These are phyloP conservation scores for Acrodontium crateriforme DNA, from an alignment of 2,329 filamentous ascomycete species.

Conservation along the genomic window DNA sequence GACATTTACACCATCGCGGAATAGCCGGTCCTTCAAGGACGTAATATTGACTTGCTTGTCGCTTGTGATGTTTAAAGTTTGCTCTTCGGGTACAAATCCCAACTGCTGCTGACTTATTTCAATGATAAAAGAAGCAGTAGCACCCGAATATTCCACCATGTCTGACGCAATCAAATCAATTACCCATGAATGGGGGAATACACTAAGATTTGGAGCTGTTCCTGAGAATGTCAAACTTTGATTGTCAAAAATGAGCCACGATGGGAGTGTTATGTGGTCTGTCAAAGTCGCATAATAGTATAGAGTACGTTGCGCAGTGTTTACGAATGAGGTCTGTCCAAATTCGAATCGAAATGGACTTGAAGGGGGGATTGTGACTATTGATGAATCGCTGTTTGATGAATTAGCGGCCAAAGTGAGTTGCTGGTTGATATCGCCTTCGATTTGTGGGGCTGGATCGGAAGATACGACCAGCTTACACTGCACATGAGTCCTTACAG, in stretches of 20 bases:
- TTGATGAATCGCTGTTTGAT: constrained; percentile 41
- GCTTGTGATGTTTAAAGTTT: constrained; percentile 27
- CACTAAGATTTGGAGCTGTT: constrained; percentile 49
- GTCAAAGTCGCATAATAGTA: constrained; percentile 63
- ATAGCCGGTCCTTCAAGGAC: constrained; percentile 20
- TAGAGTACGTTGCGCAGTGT: constrained; percentile 34
- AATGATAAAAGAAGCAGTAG: constrained; percentile 53
- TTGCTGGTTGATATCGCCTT: constrained; percentile 44
- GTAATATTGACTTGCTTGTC: constrained; percentile 21
- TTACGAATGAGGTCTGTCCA: constrained; percentile 44
- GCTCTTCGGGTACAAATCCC: constrained; percentile 43
- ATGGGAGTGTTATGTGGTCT: constrained; percentile 69
- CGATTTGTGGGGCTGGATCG: constrained; percentile 39
- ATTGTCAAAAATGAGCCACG: constrained; percentile 68
- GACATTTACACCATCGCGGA: constrained; percentile 28
- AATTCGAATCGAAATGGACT: constrained; percentile 30
- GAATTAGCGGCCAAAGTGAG: constrained; percentile 42
- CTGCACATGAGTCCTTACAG: constrained; percentile 49
- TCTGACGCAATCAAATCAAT: constrained; percentile 68
- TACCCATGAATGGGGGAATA: constrained; percentile 57
- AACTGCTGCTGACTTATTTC: constrained; percentile 59
- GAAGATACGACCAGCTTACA: constrained; percentile 59
- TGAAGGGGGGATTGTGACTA: constrained; percentile 31
- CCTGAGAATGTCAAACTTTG: constrained; percentile 54
- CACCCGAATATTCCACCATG: constrained; percentile 60